These are phyloP conservation scores for Nigrospora oryzae DNA, from an alignment of 2,329 filamentous ascomycete genomes.

Conservation along the genomic window DNA sequence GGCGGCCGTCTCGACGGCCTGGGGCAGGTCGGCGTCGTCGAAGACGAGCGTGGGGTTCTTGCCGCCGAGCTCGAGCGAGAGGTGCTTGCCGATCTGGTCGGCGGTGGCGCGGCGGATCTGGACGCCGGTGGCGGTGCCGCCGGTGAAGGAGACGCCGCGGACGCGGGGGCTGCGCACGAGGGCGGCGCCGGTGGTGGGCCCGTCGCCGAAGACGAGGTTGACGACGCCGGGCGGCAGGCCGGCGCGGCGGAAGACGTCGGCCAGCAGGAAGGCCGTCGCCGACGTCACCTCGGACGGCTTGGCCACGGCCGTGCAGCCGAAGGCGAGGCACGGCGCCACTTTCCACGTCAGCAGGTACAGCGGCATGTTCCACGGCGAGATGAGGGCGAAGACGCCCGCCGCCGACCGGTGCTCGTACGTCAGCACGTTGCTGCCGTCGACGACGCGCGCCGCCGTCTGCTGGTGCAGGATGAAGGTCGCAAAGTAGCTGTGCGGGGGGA, in stretches of 20 bases:
- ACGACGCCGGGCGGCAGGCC: constrained; percentile 18
- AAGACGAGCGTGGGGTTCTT: constrained; percentile 46
- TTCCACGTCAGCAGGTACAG: constrained; percentile 26
- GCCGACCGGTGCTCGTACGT: constrained; percentile 25
- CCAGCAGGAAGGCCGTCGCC: constrained; percentile 20
- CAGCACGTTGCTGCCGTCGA: constrained; percentile 18
- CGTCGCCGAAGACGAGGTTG: constrained; percentile 23
- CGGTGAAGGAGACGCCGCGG: constrained; percentile 23
- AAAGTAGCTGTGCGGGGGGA: constrained; percentile 16
- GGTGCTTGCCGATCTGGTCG: constrained; percentile 21
- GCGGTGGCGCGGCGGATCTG: constrained; percentile 20
- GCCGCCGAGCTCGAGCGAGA: constrained; percentile 30
- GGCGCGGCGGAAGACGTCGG: constrained; percentile 14
- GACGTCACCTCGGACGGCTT: constrained; percentile 25
- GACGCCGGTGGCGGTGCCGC: constrained; percentile 21
- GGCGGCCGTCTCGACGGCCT: constrained; percentile 38
- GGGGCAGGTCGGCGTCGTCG: constrained; percentile 41
- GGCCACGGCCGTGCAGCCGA: constrained; percentile 24
- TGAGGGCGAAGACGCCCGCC: constrained; percentile 22
- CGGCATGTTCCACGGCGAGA: constrained; percentile 27
- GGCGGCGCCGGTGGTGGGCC: constrained; percentile 19
- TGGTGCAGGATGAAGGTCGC: constrained; percentile 24
- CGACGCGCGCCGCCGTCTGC: constrained; percentile 18
- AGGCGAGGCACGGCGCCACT: constrained; percentile 24
- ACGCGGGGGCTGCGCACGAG: constrained; percentile 16